phyloP scores from a whole-genome alignment of 129 eudicot genomes.

The Logfia minima region DNA sequence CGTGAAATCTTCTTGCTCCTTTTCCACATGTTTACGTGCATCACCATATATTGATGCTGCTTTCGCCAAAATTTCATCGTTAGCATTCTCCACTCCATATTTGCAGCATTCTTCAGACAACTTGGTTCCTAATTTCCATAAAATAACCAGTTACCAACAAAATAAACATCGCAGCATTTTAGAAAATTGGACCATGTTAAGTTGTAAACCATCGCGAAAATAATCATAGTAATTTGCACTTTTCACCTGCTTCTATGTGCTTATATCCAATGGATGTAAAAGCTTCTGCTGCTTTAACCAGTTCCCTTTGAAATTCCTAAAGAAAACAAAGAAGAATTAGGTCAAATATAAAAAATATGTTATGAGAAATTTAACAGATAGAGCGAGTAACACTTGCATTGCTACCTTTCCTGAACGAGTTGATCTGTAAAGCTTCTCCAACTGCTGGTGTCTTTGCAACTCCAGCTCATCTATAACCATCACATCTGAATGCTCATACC shows the following conservation, averaged over 20 bases:
- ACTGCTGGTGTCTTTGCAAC: conserved; percentile 91
- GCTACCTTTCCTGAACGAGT: conserved; percentile 90
- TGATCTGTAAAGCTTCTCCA: conserved; percentile 87
- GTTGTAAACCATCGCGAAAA: background rate
- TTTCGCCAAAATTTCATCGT: conserved; percentile 80
- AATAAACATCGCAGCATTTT: conserved; percentile 15
- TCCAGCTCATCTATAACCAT: conserved; percentile 69
- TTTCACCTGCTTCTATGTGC: conserved; percentile 92
- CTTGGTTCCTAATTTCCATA: conserved; percentile 69
- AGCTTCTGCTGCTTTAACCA: conserved; percentile 91
- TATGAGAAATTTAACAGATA: conserved; percentile 2
- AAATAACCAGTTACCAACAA: background rate
- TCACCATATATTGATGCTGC: conserved; percentile 94
- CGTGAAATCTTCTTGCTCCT: conserved; percentile 94
- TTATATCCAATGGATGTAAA: conserved; percentile 88
- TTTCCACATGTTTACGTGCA: conserved; percentile 94
- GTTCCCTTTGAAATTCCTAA: conserved; percentile 92
- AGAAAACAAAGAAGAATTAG: conserved; percentile 19
- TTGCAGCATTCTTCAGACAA: conserved; percentile 90
- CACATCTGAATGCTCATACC: conserved; percentile 84
- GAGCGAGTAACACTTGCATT: conserved; percentile 15
- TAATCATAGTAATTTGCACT: background rate
- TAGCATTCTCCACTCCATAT: conserved; percentile 79
- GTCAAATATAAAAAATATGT: background rate
- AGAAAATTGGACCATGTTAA: background rate